Evolutionary conservation across 140 eudicot species (phyloP), one percentile per base, ranked within the genome.

Genomic region (Stevia rebaudiana): DNA sequence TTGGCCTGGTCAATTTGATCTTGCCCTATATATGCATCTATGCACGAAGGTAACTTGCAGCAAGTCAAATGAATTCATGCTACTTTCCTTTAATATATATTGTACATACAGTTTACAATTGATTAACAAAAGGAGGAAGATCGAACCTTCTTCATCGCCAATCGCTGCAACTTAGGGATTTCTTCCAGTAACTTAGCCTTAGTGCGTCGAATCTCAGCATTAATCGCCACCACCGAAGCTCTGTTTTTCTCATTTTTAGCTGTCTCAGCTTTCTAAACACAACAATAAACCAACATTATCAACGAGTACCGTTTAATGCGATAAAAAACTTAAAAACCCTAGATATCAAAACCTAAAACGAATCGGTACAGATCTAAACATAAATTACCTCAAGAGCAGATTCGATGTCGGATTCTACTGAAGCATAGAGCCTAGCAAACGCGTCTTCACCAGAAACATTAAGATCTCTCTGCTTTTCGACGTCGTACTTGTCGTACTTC

Each of bases 191-290:
- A 81, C 63, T 82, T 79, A 13, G 90, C 89, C 73, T 85, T 92
- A 0, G 82, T 77, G 22, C 96, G 81, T n/a, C 98, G 92, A 51
- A 92, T 79, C 82, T 92, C 98, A 13, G 96, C 96, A 52, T 88
- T 73, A 71, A 85, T 67, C 68, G 96, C 98, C 61, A 92, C 98
- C 22, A 79, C 83, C 11, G 84, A 63, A 0, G 96, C 96, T 80
- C 96, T 73, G 41, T 63, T 88, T 58, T 75, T 85, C 89, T 85
- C 96, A 47, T 66, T 63, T 1, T 78, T 58, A 44, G 85, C 98
- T 0, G 75, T 49, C 65, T 88, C 98, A 49, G 90, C 84, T 83
- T 88, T 91, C 98, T 91, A 23, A 50, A 49, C 48, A 40, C 39
- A 17, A 22, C 3, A 41, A 30, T 42, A 77, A 11, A n/a, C 15